Conservation (phyloP, 345 rosid species). For the Streptanthus diversifolius region DNA sequence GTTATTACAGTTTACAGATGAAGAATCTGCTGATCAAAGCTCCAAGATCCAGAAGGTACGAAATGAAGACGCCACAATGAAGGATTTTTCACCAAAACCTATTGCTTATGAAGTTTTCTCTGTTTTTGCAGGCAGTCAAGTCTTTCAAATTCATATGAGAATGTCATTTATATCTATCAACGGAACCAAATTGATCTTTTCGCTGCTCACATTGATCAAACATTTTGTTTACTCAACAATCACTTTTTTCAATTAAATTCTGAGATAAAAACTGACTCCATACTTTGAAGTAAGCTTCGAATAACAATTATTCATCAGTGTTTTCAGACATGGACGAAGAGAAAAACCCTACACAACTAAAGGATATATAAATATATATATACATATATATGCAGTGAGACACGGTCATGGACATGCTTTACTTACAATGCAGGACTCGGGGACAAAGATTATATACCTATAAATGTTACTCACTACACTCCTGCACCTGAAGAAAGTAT, state of each 20-base stretch:
- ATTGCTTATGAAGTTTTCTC: background rate
- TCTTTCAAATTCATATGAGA: slow-evolving; percentile 72
- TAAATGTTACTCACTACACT: slow-evolving; percentile 26
- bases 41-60: slow-evolving; percentile 65
- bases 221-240: slow-evolving; percentile 21
- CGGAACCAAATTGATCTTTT: background rate
- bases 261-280: slow-evolving; percentile 16
- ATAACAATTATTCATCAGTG: slow-evolving; percentile 22
- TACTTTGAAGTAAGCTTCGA: slow-evolving; percentile 30
- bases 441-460: slow-evolving; percentile 27
- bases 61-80: background rate
- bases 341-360: slow-evolving; percentile 24
- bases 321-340: slow-evolving; percentile 21
- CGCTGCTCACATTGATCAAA: slow-evolving; percentile 14
- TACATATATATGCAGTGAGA: slow-evolving; percentile 16
- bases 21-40: slow-evolving; percentile 54
- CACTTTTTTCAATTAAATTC: slow-evolving; percentile 15
- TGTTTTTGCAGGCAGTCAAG: slow-evolving; percentile 54
- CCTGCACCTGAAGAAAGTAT: slow-evolving; percentile 32
- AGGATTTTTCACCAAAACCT: background rate
- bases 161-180: slow-evolving; percentile 4
- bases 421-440: slow-evolving; percentile 34
- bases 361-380: background rate
- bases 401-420: slow-evolving; percentile 16
- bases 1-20: slow-evolving; percentile 60